phyloP scores from a whole-genome alignment of 2,329 filamentous ascomycete species.

The Penicillium sp. region DNA sequence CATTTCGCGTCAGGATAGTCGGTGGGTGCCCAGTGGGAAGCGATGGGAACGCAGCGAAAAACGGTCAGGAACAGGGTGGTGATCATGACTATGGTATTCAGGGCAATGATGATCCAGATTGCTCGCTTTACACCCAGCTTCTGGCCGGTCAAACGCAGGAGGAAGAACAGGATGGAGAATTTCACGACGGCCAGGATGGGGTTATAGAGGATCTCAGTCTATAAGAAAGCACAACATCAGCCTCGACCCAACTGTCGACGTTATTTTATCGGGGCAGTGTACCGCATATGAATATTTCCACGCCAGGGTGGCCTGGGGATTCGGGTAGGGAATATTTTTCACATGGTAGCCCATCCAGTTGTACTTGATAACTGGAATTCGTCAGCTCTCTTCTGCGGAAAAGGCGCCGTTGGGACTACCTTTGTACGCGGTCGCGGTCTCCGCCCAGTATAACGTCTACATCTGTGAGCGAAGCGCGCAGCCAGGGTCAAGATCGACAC shows the following conservation, averaged over 20 bases:
- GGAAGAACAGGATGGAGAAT: constrained; percentile 35
- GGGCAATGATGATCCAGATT: constrained; percentile 27
- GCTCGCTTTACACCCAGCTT: constrained; percentile 26
- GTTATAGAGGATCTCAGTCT: constrained; percentile 34
- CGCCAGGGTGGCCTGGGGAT: neutral
- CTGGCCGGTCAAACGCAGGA: constrained; percentile 35
- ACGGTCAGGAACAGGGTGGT: constrained; percentile 33
- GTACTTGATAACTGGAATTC: constrained; percentile 12
- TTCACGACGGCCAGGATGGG: constrained; percentile 36
- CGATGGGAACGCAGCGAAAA: constrained; percentile 37
- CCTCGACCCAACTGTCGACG: neutral
- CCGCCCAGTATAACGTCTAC: constrained; percentile 25
- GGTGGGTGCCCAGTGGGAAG: constrained; percentile 31
- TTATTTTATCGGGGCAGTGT: neutral
- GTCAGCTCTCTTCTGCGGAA: neutral
- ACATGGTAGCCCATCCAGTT: constrained; percentile 6
- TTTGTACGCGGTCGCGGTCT: constrained; percentile 24
- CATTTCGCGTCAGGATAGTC: constrained; percentile 28
- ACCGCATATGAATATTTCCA: constrained; percentile 25
- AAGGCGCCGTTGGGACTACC: constrained; percentile 9
- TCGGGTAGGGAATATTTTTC: constrained; percentile 16
- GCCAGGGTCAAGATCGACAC: neutral
- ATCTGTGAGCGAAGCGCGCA: neutral
- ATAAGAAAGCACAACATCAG: neutral
- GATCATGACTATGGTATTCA: constrained; percentile 29